Conservation (phyloP, 1,284 basidiomycete genomes). For the Malassezia vespertilionis region DNA sequence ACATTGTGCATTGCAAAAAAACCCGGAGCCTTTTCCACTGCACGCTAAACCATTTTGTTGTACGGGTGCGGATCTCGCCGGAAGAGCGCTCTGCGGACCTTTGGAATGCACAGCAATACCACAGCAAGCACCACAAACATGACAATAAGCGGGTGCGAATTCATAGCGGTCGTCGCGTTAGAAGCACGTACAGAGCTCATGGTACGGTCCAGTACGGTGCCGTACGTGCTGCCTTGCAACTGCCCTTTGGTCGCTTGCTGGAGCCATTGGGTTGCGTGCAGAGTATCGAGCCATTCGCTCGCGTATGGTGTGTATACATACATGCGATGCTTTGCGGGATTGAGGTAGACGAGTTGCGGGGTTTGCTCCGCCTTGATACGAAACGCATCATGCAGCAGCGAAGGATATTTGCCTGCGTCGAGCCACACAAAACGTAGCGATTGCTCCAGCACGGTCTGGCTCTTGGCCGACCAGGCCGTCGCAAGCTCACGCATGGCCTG, state of each 20-base stretch:
- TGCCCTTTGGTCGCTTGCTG: not conserved
- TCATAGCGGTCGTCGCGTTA: not conserved
- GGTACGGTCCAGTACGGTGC: constrained; percentile 8
- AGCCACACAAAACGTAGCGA: constrained; percentile 38
- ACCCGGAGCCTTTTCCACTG: not conserved
- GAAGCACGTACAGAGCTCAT: not conserved
- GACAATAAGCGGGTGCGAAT: constrained; percentile 5
- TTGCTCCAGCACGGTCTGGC: not conserved
- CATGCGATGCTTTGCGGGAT: not conserved
- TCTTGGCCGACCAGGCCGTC: constrained; percentile 20
- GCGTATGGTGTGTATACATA: not conserved
- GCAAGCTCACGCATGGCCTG: constrained; percentile 22
- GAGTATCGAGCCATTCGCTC: not conserved
- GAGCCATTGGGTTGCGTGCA: constrained; percentile 1
- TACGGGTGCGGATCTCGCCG: not conserved
- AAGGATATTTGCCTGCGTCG: constrained; percentile 36
- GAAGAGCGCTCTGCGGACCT: constrained; percentile 1
- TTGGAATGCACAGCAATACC: constrained; percentile 9
- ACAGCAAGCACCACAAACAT: constrained; percentile 1
- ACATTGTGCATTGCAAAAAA: not conserved
- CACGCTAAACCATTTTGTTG: not conserved
- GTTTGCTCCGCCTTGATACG: not conserved
- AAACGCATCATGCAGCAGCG: constrained; percentile 16
- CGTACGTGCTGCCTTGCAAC: constrained; percentile 6
- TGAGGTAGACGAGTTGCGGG: constrained; percentile 4